Conservation (phyloP, 129 eudicot genomes). For the Centrapalus pauciflorus region DNA sequence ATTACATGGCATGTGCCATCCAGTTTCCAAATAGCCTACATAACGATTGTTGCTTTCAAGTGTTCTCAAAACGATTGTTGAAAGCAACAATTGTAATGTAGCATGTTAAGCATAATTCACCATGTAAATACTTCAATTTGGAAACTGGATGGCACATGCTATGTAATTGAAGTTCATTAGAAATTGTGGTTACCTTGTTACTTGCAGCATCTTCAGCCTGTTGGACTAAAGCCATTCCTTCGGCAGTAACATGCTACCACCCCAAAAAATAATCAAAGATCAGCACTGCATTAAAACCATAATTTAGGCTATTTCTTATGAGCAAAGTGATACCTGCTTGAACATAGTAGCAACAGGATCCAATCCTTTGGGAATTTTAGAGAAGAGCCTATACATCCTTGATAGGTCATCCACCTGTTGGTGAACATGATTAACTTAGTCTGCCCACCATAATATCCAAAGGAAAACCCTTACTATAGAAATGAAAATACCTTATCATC, state of each 20-base stretch:
- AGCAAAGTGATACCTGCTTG: conserved; percentile 45
- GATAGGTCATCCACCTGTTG: conserved; percentile 73
- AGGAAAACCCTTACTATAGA: not conserved
- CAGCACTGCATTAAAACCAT: not conserved
- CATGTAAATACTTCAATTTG: not conserved
- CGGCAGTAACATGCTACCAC: conserved; percentile 69
- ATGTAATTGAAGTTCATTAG: not conserved
- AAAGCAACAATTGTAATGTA: too few species aligned
- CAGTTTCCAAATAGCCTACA: not conserved
- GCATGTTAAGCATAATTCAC: too few species aligned
- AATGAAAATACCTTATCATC: conserved; percentile 62
- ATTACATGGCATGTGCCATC: not conserved
- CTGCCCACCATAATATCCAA: not conserved
- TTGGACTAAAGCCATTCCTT: conserved; percentile 69
- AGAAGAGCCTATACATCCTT: conserved; percentile 74
- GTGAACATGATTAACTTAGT: not conserved
- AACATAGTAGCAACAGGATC: conserved; percentile 74
- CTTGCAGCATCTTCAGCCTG: conserved; percentile 85
- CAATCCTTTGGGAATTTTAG: conserved; percentile 56
- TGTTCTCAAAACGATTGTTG: too few species aligned
- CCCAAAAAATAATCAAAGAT: not conserved
- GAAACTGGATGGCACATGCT: not conserved
- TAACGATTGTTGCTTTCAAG: too few species aligned
- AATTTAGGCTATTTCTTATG: not conserved
- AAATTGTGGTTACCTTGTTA: conserved; percentile 39